These are phyloP conservation scores for Candida berthetii DNA, from an alignment of 805 yeast genomes.

Conservation along the genomic window DNA sequence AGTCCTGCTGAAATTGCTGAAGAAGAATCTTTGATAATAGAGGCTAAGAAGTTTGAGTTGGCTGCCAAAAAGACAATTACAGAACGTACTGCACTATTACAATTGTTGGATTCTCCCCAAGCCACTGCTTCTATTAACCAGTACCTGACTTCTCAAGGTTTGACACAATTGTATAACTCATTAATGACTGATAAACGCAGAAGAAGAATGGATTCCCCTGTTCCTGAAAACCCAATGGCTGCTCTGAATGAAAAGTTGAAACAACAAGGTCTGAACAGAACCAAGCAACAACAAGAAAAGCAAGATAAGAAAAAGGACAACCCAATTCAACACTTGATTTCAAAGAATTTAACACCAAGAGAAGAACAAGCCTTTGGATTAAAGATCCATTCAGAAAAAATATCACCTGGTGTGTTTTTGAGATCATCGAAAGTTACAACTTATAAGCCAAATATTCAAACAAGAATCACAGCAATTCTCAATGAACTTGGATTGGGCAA, in stretches of 20 bases:
- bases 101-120: constrained; percentile 84
- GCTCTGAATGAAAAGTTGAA: constrained; percentile 29
- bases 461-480: constrained; percentile 51
- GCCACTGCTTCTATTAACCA: constrained; percentile 67
- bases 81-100: constrained; percentile 75
- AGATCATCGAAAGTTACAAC: constrained; percentile 76
- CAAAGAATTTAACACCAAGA: constrained; percentile 49
- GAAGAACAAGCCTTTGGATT: constrained; percentile 87
- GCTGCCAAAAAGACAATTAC: constrained; percentile 83
- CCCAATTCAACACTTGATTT: constrained; percentile 29
- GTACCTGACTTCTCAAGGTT: constrained; percentile 79
- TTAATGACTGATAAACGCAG: constrained; percentile 64
- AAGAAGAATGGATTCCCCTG: constrained; percentile 33
- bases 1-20: constrained; percentile 97
- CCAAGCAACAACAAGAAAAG: constrained; percentile 19
- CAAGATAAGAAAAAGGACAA: constrained; percentile 17
- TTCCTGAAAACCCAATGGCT: constrained; percentile 39
- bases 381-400: constrained; percentile 65
- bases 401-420: constrained; percentile 66
- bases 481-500: constrained; percentile 77
- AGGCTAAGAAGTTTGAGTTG: constrained; percentile 86
- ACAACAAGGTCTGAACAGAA: constrained; percentile 19
- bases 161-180: constrained; percentile 78
- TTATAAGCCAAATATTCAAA: constrained; percentile 70
- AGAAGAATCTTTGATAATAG: constrained; percentile 90